Percentiles rank a stretch among this genome's conserved stretches.
Conservation (phyloP, 257 asterid genomes). For the Galeopsis tetrahit region DNA sequence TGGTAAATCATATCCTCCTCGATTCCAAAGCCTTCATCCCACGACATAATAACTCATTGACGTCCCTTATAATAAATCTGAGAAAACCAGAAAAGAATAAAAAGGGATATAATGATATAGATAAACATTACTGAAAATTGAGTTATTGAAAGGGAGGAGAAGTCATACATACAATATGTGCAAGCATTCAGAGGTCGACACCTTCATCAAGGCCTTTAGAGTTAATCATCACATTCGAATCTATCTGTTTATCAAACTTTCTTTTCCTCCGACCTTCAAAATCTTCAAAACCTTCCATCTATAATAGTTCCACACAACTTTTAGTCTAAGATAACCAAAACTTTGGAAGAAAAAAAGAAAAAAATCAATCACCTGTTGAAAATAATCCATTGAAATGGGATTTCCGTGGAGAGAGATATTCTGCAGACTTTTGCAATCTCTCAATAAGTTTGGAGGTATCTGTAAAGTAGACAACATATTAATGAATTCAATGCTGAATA, state of each 20-base stretch:
- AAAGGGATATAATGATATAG: neutral
- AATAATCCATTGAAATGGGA: conserved; percentile 90
- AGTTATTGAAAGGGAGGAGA: neutral
- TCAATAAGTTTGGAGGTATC: conserved; percentile 81
- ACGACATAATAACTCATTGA: neutral
- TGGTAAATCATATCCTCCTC: conserved; percentile 16
- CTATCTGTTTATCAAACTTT: conserved; percentile 92
- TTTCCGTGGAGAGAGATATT: conserved; percentile 86
- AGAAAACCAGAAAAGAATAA: neutral
- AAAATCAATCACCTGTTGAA: conserved; percentile 66
- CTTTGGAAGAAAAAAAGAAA: neutral
- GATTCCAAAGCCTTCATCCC: conserved; percentile 10
- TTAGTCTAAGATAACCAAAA: conserved; percentile 18
- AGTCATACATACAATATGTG: conserved; percentile 42
- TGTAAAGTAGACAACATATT: conserved; percentile 35
- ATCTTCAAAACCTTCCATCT: conserved; percentile 90
- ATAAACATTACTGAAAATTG: neutral
- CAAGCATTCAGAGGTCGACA: conserved; percentile 66
- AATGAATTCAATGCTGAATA: conserved; percentile 19
- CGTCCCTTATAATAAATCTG: neutral
- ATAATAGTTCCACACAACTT: conserved; percentile 21
- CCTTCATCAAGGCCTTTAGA: conserved; percentile 97
- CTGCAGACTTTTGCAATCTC: conserved; percentile 85
- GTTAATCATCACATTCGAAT: conserved; percentile 87
- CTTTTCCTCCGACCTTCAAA: conserved; percentile 87